These are phyloP conservation scores for Encephalitozoon cuniculi DNA, from an alignment of 371 early-diverging fungal genomes.

Conservation along the genomic window DNA sequence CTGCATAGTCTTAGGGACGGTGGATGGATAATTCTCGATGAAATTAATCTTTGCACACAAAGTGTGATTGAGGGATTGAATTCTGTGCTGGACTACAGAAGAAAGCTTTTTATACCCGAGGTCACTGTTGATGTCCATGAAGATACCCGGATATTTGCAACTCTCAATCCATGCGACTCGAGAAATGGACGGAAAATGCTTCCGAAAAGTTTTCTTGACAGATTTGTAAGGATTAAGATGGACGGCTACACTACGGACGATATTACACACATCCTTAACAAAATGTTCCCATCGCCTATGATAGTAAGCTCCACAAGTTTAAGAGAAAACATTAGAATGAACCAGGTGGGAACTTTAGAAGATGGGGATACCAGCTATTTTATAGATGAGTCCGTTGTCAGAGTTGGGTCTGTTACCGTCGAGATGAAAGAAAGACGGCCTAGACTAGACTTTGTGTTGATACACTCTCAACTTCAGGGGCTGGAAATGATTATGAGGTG, in stretches of 20 bases:
- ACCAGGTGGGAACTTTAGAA: background rate
- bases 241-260: slow-evolving; percentile 61
- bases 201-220: slow-evolving; percentile 89
- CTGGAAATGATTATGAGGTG: slow-evolving; percentile 40
- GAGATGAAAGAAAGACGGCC: background rate
- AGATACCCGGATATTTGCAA: slow-evolving; percentile 73
- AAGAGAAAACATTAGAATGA: slow-evolving; percentile 41
- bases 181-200: slow-evolving; percentile 95
- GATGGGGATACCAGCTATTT: background rate
- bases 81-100: slow-evolving; percentile 92
- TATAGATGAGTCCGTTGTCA: background rate
- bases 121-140: slow-evolving; percentile 70
- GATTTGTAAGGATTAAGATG: slow-evolving; percentile 86
- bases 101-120: slow-evolving; percentile 81
- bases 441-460: slow-evolving; percentile 22
- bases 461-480: slow-evolving; percentile 48
- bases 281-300: slow-evolving; percentile 4
- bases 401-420: background rate
- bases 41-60: slow-evolving; percentile 94
- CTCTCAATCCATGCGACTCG: slow-evolving; percentile 88
- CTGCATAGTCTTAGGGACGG: slow-evolving; percentile 83
- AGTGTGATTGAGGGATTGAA: slow-evolving; percentile 97
- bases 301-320: slow-evolving; percentile 6
- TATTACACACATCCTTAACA: slow-evolving; percentile 44
- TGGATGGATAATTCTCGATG: slow-evolving; percentile 94